These are phyloP conservation scores for Aspergillus fructus DNA, from an alignment of 2,329 filamentous ascomycete genomes.

Conservation along the genomic window DNA sequence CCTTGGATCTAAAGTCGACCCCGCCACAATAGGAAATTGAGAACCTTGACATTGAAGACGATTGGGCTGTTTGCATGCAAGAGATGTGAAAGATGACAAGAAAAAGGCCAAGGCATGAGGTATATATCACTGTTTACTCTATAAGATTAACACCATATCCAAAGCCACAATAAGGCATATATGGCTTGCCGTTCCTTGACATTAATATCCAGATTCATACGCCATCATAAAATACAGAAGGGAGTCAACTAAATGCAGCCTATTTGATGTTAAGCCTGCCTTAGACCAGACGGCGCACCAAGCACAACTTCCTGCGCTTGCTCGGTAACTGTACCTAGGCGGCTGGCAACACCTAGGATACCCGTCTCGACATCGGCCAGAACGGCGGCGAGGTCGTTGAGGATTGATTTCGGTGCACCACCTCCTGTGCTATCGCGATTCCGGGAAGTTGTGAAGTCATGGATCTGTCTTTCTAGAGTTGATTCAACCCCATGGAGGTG, in stretches of 20 bases:
- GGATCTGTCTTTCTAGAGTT: constrained; percentile 59
- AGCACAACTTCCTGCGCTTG: constrained; percentile 57
- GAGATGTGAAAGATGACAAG: background rate
- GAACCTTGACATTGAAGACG: background rate
- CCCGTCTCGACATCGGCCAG: constrained; percentile 65
- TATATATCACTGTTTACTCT: background rate
- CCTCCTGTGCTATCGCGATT: constrained; percentile 39
- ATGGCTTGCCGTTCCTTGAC: background rate
- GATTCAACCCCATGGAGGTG: constrained; percentile 65
- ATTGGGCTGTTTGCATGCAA: background rate
- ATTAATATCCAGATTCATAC: constrained; percentile 4
- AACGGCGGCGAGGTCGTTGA: constrained; percentile 55
- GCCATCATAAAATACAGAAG: constrained; percentile 14
- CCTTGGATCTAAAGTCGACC: background rate
- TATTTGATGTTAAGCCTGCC: constrained; percentile 22
- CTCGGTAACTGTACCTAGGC: constrained; percentile 61
- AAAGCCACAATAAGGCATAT: background rate
- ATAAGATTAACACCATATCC: constrained; percentile 4
- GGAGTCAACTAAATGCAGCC: constrained; percentile 5
- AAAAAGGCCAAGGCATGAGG: background rate
- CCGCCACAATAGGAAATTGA: background rate
- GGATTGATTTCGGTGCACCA: constrained; percentile 46
- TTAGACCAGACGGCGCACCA: constrained; percentile 39
- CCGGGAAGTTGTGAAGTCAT: constrained; percentile 50
- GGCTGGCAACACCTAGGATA: constrained; percentile 62